phyloP scores from a whole-genome alignment of 108 stramenopile species.

The Parietichytrium sp. region DNA sequence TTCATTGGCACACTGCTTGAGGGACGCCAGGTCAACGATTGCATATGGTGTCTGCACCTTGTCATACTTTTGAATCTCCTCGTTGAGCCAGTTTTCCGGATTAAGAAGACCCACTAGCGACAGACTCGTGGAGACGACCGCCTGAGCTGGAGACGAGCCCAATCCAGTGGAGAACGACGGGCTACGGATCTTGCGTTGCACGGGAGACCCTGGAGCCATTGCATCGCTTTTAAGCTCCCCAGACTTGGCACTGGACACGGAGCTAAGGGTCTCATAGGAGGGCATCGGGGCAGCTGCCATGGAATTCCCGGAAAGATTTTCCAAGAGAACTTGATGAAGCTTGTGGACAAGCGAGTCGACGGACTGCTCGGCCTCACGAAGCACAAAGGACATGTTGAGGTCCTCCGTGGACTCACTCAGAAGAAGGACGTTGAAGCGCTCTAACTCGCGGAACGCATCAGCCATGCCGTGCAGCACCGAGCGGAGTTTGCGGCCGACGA shows the following conservation, averaged over 20 bases:
- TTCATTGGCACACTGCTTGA: neutral
- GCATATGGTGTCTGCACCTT: neutral
- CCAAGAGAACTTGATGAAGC: constrained; percentile 16
- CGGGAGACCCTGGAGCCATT: neutral
- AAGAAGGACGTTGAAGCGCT: neutral
- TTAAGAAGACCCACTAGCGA: neutral
- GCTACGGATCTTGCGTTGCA: neutral
- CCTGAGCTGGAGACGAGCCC: constrained; percentile 20
- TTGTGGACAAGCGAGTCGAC: neutral
- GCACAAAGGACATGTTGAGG: constrained; percentile 43
- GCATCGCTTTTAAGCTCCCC: neutral
- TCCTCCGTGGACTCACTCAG: constrained; percentile 41
- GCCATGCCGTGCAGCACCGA: constrained; percentile 22
- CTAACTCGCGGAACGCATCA: neutral
- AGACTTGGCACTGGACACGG: neutral
- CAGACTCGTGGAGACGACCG: neutral
- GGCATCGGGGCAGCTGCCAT: neutral
- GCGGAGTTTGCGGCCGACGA: constrained; percentile 35
- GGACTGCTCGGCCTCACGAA: neutral
- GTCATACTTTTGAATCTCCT: neutral
- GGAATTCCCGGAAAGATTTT: constrained; percentile 37
- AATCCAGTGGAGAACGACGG: constrained; percentile 12
- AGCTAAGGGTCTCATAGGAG: no score
- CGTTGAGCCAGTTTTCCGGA: neutral
- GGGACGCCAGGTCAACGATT: neutral